These are phyloP conservation scores for Cyclostephanos tholiformis DNA, from an alignment of 108 stramenopile species.

Conservation along the genomic window DNA sequence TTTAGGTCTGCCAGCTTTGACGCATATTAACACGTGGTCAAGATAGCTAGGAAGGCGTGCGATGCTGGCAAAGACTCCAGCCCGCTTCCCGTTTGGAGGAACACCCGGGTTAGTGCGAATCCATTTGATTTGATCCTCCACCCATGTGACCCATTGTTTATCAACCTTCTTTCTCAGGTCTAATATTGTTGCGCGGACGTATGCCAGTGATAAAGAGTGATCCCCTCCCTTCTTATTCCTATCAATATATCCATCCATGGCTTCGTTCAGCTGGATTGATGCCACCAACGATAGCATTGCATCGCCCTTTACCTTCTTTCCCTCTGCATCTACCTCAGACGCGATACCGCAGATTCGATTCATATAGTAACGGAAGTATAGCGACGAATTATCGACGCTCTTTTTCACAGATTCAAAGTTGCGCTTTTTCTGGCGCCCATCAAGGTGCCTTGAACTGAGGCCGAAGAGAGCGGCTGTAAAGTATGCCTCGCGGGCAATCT, in stretches of 20 bases:
- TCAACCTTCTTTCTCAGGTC: slow-evolving; percentile 85
- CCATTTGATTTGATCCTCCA: slow-evolving; percentile 89
- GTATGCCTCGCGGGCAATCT: slow-evolving; percentile 86
- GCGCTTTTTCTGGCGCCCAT: slow-evolving; percentile 87
- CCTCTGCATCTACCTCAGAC: slow-evolving; percentile 61
- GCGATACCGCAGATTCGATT: slow-evolving; percentile 82
- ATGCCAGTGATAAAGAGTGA: slow-evolving; percentile 84
- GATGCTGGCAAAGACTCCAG: slow-evolving; percentile 83
- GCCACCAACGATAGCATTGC: slow-evolving; percentile 84
- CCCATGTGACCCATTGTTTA: slow-evolving; percentile 88
- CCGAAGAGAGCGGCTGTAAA: slow-evolving; percentile 89
- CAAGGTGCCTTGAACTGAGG: slow-evolving; percentile 72
- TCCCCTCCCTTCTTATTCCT: slow-evolving; percentile 90
- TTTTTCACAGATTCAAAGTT: slow-evolving; percentile 86
- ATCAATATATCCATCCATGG: slow-evolving; percentile 88
- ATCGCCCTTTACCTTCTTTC: slow-evolving; percentile 64
- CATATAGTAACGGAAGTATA: slow-evolving; percentile 86
- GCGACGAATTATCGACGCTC: slow-evolving; percentile 80
- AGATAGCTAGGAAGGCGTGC: slow-evolving; percentile 79
- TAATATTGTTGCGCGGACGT: slow-evolving; percentile 85
- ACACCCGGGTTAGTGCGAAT: slow-evolving; percentile 81
- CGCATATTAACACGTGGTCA: slow-evolving; percentile 81
- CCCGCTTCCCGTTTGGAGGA: slow-evolving; percentile 83
- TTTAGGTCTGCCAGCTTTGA: slow-evolving; percentile 69
- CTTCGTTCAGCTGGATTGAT: slow-evolving; percentile 83